phyloP scores from a whole-genome alignment of 1,139 yeast species.

The Debaryomyces psychrophilus region DNA sequence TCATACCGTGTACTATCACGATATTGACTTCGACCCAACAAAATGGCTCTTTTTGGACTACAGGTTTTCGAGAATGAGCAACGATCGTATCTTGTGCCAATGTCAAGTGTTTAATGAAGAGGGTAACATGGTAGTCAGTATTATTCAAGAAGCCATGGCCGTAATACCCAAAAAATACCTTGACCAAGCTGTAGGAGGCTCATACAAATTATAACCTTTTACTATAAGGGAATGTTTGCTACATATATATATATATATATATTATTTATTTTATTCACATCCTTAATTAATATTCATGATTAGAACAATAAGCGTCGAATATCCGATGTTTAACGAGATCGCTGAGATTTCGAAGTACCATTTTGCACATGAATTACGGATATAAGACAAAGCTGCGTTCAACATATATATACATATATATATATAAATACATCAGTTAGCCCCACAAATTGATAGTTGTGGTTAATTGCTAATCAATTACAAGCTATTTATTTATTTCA shows the following conservation, averaged over 20 bases:
- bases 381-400: background rate
- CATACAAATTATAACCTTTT: constrained; percentile 9
- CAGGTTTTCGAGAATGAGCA: constrained; percentile 36
- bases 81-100: constrained; percentile 37
- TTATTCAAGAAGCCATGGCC: constrained; percentile 43
- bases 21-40: constrained; percentile 38
- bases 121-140: constrained; percentile 33
- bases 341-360: too few relatives aligned
- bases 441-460: background rate
- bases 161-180: constrained; percentile 29
- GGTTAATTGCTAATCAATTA: background rate
- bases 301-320: background rate
- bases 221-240: background rate
- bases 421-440: background rate
- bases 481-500: background rate
- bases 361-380: constrained; percentile 1
- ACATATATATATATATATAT: background rate
- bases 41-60: constrained; percentile 45
- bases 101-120: constrained; percentile 34
- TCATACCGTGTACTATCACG: constrained; percentile 45
- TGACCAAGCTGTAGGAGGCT: constrained; percentile 22
- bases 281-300: background rate
- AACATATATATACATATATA: background rate
- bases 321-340: background rate
- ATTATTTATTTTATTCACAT: background rate